Base-by-base conservation (phyloP, 768 basidiomycete genomes). In the Tulasnella sp. region DNA sequence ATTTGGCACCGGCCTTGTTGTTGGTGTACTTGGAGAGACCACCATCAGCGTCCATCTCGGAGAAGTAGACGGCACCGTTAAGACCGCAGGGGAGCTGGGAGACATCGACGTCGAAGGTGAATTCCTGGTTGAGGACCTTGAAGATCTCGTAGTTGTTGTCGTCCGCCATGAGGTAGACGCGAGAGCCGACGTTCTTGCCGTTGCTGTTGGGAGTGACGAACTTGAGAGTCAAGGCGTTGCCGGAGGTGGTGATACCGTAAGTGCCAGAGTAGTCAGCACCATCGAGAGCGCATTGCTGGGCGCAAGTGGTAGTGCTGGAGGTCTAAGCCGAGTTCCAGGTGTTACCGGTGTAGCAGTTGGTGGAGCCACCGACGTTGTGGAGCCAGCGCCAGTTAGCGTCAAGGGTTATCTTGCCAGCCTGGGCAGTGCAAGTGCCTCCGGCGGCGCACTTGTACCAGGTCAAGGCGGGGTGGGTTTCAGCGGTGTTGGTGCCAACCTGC, bases 11-110 rank as follows among this genome's bases (percentile, higher is more conserved):
- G 74, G 89, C 80, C 86, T 87, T 87, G 86, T 90, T 89, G 82
- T 79, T 84, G n/a, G 88, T 79, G 84, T 83, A 88, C 81, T 85
- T 85, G 76, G 88, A 79, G 80, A 86, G 61, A 51, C 88, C 89
- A 84, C 89, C 89, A 80, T 89, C 88, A 16, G 86, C 86, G 80
- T 88, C 88, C 89, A 90, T 90, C 83, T 88, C 86, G 72, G 85
- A 83, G 83, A 90, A 88, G 85, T 90, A 90, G 78, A 90, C 84
- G 11, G 89, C 89, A 80, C 87, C 89, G 82, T 90, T 90, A 81
- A 90, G 85, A 79, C 89, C 89, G 81, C 89, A 90, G 7, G 87
- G 86, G 71, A 90, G 86, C 79, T 88, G 84, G 78, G 88, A 88
- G 77, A 90, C 85, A 82, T 90, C 88, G 83, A 90, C 88, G 84